phyloP scores from a whole-genome alignment of 257 asterid genomes.

The Ilex asprella region DNA sequence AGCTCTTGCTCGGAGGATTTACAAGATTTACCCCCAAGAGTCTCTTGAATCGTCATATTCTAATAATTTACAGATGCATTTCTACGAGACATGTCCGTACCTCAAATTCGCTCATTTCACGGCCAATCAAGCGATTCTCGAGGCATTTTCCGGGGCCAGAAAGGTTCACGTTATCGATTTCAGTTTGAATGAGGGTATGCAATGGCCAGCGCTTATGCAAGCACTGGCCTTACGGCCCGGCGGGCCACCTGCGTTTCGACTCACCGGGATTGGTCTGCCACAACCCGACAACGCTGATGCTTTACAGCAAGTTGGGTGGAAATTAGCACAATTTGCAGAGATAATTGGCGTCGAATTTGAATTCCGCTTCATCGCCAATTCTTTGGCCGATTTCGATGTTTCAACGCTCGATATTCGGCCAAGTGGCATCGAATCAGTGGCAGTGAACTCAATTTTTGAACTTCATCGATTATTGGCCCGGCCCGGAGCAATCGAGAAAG shows the following conservation, averaged over 20 bases:
- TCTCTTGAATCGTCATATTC: slow-evolving; percentile 46
- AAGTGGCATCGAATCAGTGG: slow-evolving; percentile 47
- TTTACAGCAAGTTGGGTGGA: slow-evolving; percentile 79
- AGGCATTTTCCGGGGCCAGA: slow-evolving; percentile 49
- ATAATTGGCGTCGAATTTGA: slow-evolving; percentile 65
- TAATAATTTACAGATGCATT: slow-evolving; percentile 68
- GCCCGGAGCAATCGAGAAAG: slow-evolving; percentile 53
- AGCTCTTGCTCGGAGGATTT: slow-evolving; percentile 59
- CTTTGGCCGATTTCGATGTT: slow-evolving; percentile 65
- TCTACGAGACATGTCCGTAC: slow-evolving; percentile 71
- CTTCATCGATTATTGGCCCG: slow-evolving; percentile 51
- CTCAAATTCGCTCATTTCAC: slow-evolving; percentile 81
- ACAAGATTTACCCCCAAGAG: slow-evolving; percentile 55
- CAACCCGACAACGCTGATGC: slow-evolving; percentile 66
- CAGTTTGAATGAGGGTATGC: slow-evolving; percentile 74
- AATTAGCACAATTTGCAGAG: slow-evolving; percentile 64
- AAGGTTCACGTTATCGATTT: slow-evolving; percentile 71
- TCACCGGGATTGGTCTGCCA: slow-evolving; percentile 77
- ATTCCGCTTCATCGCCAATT: slow-evolving; percentile 59
- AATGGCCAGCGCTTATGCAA: slow-evolving; percentile 82
- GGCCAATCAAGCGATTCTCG: slow-evolving; percentile 75
- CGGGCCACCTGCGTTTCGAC: slow-evolving; percentile 64
- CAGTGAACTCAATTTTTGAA: slow-evolving; percentile 81
- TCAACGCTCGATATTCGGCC: slow-evolving; percentile 40
- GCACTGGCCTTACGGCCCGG: slow-evolving; percentile 64